phyloP scores from a whole-genome alignment of 768 basidiomycete genomes.

The Tulasnella sp. region DNA sequence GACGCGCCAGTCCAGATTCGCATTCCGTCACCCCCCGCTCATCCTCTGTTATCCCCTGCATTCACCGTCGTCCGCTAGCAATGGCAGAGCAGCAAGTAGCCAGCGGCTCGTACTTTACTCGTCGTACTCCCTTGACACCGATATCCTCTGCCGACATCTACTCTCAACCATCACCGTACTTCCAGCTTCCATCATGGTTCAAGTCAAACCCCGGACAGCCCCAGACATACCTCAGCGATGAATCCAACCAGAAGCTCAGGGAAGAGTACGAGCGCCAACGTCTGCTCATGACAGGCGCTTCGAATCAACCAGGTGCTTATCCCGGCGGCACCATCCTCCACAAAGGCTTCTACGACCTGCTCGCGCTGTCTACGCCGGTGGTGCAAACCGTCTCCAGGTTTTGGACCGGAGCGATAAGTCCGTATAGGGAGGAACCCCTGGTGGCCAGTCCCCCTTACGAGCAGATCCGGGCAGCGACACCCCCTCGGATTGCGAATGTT shows the following conservation, averaged over 20 bases:
- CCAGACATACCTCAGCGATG: slow-evolving; percentile 3
- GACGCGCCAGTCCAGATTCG: slow-evolving; percentile 1
- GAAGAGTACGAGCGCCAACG: slow-evolving; percentile 8
- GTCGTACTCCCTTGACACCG: slow-evolving; percentile 3
- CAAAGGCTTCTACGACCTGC: slow-evolving; percentile 83
- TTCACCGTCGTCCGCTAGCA: neutral
- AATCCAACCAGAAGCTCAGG: neutral
- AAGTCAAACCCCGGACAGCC: neutral
- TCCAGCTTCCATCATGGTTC: neutral
- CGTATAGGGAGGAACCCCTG: slow-evolving; percentile 30
- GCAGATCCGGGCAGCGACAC: slow-evolving; percentile 30
- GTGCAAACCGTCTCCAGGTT: slow-evolving; percentile 44
- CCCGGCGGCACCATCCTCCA: slow-evolving; percentile 65
- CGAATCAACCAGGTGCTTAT: slow-evolving; percentile 25
- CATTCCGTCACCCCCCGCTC: neutral
- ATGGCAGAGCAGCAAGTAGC: neutral
- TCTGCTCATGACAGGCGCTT: neutral
- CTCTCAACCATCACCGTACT: slow-evolving; percentile 9
- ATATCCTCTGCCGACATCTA: slow-evolving; percentile 12
- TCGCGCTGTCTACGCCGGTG: slow-evolving; percentile 49
- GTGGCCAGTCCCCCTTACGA: slow-evolving; percentile 63
- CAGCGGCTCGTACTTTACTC: slow-evolving; percentile 4
- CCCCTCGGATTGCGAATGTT: slow-evolving; percentile 23
- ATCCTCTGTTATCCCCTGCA: neutral
- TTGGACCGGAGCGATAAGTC: slow-evolving; percentile 40